Evolutionary conservation across 805 yeast species (phyloP), one percentile per base, ranked within the genome.

Genomic region (Spathaspora boniae): DNA sequence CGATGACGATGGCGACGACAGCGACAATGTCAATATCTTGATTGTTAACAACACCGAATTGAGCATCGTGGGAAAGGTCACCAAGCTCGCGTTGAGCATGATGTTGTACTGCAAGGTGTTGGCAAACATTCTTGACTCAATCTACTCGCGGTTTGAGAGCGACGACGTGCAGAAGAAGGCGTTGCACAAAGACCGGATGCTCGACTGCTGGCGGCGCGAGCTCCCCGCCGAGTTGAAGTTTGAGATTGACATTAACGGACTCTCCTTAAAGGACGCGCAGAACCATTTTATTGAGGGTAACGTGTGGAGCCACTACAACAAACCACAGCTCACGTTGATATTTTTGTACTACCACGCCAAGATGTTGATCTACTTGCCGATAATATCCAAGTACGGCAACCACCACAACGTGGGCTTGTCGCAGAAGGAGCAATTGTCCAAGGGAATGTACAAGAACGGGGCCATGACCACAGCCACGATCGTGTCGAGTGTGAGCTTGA

Each of bases 131-230:
- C 59, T 87, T 31, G 91, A 84, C 58, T 68, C 80, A 0, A 76
- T 83, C 8, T 84, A 80, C 58, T 76, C 79, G 33, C 73, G 89
- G 51, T 73, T 65, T 44, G 75, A 66, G 41, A 29, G 34, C 3
- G 39, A 41, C 15, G 58, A 65, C 31, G 54, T 48, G 5, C 55
- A 53, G 32, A 47, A 46, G 9, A 43, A 43, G 26, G 60, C 67
- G 1, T 45, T 58, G 8, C 50, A 48, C 15, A 51, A 52, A 26
- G 96, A 88, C 51, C 77, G 82, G 46, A 72, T 80, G 47, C 64
- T 88, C 31, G 95, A 87, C 46, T 63, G 74, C 32, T 88, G 96
- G 96, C 68, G 86, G 47, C 62, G 80, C 15, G 84, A 82, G 26
- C 62, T 88, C 26, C 86, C 94, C 1, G 26, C 56, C 0, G 69